Evolutionary conservation across 495 filamentous ascomycete species (phyloP).

Genomic region (Pyrenula aspistea): DNA sequence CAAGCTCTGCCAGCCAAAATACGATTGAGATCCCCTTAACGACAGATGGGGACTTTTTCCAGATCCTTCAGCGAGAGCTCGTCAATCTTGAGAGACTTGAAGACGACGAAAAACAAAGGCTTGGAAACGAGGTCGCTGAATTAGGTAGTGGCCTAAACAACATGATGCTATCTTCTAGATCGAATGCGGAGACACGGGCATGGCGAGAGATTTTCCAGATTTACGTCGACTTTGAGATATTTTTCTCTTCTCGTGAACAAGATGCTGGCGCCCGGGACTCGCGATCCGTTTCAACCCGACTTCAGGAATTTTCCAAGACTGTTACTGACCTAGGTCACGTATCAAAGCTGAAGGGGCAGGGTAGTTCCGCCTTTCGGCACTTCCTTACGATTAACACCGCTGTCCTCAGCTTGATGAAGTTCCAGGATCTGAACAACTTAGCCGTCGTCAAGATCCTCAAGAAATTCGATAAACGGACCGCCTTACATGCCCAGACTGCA

Average conservation of each 20-base stretch:
- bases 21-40: conserved; percentile 52
- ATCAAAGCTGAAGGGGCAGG: conserved; percentile 22
- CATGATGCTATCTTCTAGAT: conserved; percentile 1
- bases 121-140: conserved; percentile 38
- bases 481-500: conserved; percentile 41
- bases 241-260: conserved; percentile 55
- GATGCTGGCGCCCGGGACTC: conserved; percentile 41
- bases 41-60: conserved; percentile 58
- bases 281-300: conserved; percentile 36
- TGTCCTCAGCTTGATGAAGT: conserved; percentile 53
- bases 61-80: conserved; percentile 48
- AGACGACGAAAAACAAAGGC: conserved; percentile 36
- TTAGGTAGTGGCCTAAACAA: conserved; percentile 38
- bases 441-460: conserved; percentile 69
- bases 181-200: conserved; percentile 49
- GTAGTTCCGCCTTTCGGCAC: conserved; percentile 42
- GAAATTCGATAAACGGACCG: conserved; percentile 73
- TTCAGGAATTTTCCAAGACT: conserved; percentile 47
- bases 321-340: conserved; percentile 22
- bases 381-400: conserved; percentile 55
- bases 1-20: conserved; percentile 4
- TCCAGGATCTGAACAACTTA: conserved; percentile 59
- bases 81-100: conserved; percentile 47
- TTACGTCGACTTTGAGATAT: conserved; percentile 57
- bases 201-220: conserved; percentile 66